Evolutionary conservation across 768 basidiomycete species (phyloP), one percentile per base, ranked within the genome.

Genomic region (Tricholoma terreum): DNA sequence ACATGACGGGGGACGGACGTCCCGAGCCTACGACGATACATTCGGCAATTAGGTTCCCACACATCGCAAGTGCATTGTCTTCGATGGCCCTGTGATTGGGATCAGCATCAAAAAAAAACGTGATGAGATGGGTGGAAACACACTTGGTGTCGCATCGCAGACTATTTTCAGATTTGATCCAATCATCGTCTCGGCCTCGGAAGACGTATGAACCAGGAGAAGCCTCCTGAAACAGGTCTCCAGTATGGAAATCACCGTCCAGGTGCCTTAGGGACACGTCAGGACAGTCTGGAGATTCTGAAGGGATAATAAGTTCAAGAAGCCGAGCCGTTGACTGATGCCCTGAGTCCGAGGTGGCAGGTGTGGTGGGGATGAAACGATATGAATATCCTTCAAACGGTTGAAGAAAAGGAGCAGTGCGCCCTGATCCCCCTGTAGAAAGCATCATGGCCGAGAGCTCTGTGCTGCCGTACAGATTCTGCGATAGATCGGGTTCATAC

Each of bases 391-490:
- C 82, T 21, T 84, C 80, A n/a, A 90, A 67, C 10, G 84, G 75
- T 24, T 76, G 77, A 42, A 91, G 79, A 56, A 83, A 73, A 36
- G 75, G 75, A 55, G 78, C 79, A 57, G 81, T 76, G 49, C 71
- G 74, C 36, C 80, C 84, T 53, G 74, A 71, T 33, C 79, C 82
- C 43, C 84, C 85, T 43, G 75, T 63, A 11, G 87, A 86, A 24
- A 84, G 67, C 53, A 92, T 73, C 78, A 87, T 87, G 1, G 82
- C 85, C 40, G 88, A 89, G 58, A 87, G 82, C 75, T 92, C 90
- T 1, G 90, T 92, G 69, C 83, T 89, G 15, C 90, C 90, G 66
- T 91, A 92, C 15, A 89, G 75, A 67, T 90, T 92, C 85, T 89
- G 71, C 49, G 54, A 50, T 38, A 50, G 58, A 73, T 60, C 74